Base-by-base conservation (phyloP, 345 rosid species). In the Murraya paniculata region DNA sequence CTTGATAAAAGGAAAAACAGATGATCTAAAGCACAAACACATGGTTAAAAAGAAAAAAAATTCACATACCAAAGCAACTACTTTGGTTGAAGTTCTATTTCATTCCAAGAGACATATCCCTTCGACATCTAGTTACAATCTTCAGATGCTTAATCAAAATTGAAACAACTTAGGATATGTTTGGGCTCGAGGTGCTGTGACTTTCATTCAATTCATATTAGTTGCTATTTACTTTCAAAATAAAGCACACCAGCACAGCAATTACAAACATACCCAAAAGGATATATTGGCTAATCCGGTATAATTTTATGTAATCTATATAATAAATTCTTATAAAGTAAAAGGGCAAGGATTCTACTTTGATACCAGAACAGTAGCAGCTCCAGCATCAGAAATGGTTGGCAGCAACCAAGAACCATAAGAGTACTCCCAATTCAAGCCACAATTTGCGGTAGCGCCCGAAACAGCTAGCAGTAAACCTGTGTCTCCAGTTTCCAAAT, bases 361-460 rank as follows among this genome's bases (percentile, higher is more conserved):
- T 21, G 56, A 36, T 73, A 92, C 97, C 97, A 84, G 81, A 78
- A 90, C 86, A 41, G 84, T 85, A 53, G 97, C 94, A 75, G 53
- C 81, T 7, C 98, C 98, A 69, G 83, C 62, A 74, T 92, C 95
- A 10, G 98, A 82, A 71, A 90, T 82, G 28, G 82, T 35, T 78
- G 89, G 89, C 48, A 84, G 71, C 4, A 86, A n/a, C 89, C 93
- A 87, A 76, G 83, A 78, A 59, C 66, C 81, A 74, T 92, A 90
- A 74, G 91, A 82, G 80, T 94, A 94, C 73, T 76, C 81, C 98
- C 97, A 94, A 5, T 85, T 88, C 95, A 92, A 85, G 78, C 84
- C 88, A 85, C 91, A 80, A 82, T 89, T 76, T 9, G 94, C 95
- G 2, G 89, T 84, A 24, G 93, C 91, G 31, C 88, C 91, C 0